These are phyloP conservation scores for Eucalyptus decipiens DNA, from an alignment of 345 rosid genomes.

Conservation along the genomic window DNA sequence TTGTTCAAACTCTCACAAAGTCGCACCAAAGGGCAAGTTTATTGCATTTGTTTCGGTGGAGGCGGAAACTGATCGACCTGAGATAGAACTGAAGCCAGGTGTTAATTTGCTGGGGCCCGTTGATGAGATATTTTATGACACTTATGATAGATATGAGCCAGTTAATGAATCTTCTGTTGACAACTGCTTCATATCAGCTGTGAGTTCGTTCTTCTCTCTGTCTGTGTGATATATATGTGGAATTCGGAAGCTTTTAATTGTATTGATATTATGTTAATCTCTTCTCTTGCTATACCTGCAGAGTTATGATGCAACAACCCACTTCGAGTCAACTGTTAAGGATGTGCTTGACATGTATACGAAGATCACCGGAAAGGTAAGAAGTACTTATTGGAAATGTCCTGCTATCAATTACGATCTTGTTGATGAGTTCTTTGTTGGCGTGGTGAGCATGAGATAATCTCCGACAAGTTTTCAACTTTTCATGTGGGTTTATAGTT, in stretches of 20 bases:
- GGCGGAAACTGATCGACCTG: slow-evolving; percentile 86
- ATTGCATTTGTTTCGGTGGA: slow-evolving; percentile 89
- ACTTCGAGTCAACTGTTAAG: slow-evolving; percentile 79
- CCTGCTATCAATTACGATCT: not conserved
- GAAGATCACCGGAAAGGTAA: slow-evolving; percentile 96
- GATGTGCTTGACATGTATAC: slow-evolving; percentile 91
- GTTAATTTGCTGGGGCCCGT: slow-evolving; percentile 73
- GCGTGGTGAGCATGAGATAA: not conserved
- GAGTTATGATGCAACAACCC: slow-evolving; percentile 98
- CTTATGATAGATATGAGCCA: slow-evolving; percentile 71
- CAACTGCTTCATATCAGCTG: slow-evolving; percentile 88
- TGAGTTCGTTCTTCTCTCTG: slow-evolving; percentile 12
- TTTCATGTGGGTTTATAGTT: not conserved
- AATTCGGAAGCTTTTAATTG: not conserved
- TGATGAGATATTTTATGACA: slow-evolving; percentile 84
- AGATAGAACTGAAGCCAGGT: slow-evolving; percentile 70
- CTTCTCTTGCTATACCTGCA: slow-evolving; percentile 7
- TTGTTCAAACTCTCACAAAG: slow-evolving; percentile 90
- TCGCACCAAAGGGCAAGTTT: slow-evolving; percentile 90
- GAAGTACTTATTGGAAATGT: not conserved
- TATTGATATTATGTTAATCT: not conserved
- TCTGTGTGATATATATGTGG: not conserved
- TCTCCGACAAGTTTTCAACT: not conserved
- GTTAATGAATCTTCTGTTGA: slow-evolving; percentile 73
- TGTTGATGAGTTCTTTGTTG: not conserved